Evolutionary conservation across 2,329 filamentous ascomycete species (phyloP), one percentile per base, ranked within the genome.

Genomic region (Xylaria sp.): DNA sequence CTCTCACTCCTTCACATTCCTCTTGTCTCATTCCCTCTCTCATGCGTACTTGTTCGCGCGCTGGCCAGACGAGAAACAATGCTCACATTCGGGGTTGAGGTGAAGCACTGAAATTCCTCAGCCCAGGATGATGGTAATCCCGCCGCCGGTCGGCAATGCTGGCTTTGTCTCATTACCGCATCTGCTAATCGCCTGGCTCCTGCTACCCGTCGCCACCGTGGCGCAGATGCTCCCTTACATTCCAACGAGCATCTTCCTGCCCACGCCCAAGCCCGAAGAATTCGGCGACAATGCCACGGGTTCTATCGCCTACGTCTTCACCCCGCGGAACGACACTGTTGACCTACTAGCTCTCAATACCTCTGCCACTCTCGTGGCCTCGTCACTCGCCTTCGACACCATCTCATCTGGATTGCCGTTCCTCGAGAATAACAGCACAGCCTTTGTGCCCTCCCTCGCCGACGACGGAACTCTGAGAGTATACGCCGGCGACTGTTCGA

Each of bases 401-500:
- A 73, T 91, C 1, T 80, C 83, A 1, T 73, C 77, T 4, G 75
- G 75, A 23, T 77, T 90, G 30, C 90, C 85, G 0, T 94, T 94
- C 67, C 73, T 89, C 10, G 66, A 76, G 39, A 75, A 76, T 35
- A 74, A 74, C 44, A 77, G 76, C 3, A 80, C 79, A 9, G 79
- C 88, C 0, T 94, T 91, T 68, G 80, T 86, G 5, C 85, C 91
- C 0, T 78, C 86, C 0, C 79, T 92, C 37, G 84, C 89, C 52
- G 76, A 81, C 49, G 80, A 84, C 68, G 91, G 90, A 13, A 83
- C 86, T 9, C 80, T 97, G 34, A 82, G 85, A 2, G 85, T 94
- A 1, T 88, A 91, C 58, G 80, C 87, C 0, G 92, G 93, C 2
- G 80, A 88, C 64, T 97, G 93, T 70, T 76, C 81, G 0, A 74